These are phyloP conservation scores for Hypoxylon crocopeplum DNA, from an alignment of 495 filamentous ascomycete genomes.

Conservation along the genomic window DNA sequence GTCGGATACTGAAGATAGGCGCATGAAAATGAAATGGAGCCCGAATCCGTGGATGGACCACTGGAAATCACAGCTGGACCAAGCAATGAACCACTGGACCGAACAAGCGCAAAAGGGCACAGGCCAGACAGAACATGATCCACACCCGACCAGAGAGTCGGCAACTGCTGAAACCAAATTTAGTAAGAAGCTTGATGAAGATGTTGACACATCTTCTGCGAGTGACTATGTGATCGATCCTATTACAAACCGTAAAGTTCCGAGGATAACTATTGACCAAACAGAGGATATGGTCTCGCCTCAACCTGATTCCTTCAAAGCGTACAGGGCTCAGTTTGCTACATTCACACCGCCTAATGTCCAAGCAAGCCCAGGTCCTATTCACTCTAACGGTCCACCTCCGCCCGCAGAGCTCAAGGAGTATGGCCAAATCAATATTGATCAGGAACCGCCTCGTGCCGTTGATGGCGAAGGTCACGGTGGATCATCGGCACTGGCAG, in stretches of 20 bases:
- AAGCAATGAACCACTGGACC: constrained; percentile 11
- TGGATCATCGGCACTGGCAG: background rate
- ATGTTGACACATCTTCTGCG: background rate
- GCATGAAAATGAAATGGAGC: background rate
- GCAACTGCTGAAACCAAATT: background rate
- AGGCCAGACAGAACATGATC: background rate
- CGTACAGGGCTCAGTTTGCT: constrained; percentile 49
- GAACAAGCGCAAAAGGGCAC: background rate
- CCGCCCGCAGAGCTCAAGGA: constrained; percentile 47
- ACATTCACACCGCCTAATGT: constrained; percentile 34
- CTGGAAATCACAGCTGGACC: constrained; percentile 21
- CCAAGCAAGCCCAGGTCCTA: constrained; percentile 21
- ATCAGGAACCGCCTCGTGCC: constrained; percentile 32
- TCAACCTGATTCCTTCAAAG: constrained; percentile 35
- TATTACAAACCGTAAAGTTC: constrained; percentile 67
- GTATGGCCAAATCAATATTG: constrained; percentile 43
- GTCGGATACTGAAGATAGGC: background rate
- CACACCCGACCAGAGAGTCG: background rate
- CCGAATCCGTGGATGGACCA: constrained; percentile 1
- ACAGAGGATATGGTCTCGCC: background rate
- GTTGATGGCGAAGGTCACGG: background rate
- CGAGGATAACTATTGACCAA: constrained; percentile 22
- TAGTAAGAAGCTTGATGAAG: background rate
- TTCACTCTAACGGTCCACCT: constrained; percentile 46
- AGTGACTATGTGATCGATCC: constrained; percentile 62